Percentiles rank a stretch among this genome's conserved stretches.
These are phyloP conservation scores for Botrytis hyacinthi DNA, from an alignment of 2,329 filamentous ascomycete species.

Conservation along the genomic window DNA sequence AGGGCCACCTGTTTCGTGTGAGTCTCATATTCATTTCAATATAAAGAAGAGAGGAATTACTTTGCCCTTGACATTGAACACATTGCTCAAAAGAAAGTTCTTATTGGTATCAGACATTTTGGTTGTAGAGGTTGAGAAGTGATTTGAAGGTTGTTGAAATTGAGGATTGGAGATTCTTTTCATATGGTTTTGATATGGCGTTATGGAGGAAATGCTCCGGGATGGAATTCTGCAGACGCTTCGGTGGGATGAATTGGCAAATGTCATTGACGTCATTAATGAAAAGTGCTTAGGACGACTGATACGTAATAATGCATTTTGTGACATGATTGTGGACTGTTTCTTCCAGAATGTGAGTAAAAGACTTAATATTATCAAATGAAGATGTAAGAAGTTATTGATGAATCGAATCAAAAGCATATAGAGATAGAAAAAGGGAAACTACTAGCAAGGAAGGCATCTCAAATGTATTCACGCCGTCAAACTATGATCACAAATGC, in stretches of 20 bases:
- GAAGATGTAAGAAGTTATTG: not conserved
- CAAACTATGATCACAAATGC: not conserved
- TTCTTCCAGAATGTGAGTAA: not conserved
- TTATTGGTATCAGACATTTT: slow-evolving; percentile 33
- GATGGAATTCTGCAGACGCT: not conserved
- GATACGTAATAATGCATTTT: slow-evolving; percentile 15
- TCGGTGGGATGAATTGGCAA: not conserved
- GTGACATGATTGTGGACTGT: slow-evolving; percentile 8
- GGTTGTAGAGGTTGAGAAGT: slow-evolving; percentile 8
- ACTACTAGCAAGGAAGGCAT: not conserved
- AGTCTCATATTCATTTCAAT: not conserved
- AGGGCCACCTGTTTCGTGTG: slow-evolving; percentile 23
- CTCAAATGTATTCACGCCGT: not conserved
- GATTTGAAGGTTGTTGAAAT: not conserved
- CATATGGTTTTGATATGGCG: not conserved
- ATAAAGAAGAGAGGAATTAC: slow-evolving; percentile 22
- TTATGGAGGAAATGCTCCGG: slow-evolving; percentile 12
- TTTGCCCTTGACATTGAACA: slow-evolving; percentile 37
- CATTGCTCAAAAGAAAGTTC: slow-evolving; percentile 32
- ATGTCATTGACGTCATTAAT: slow-evolving; percentile 14
- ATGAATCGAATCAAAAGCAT: not conserved
- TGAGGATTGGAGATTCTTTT: not conserved
- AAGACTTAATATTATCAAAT: not conserved
- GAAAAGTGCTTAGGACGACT: not conserved
- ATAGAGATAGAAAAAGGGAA: not conserved